Percentiles rank a stretch among this genome's conserved stretches.
phyloP scores from a whole-genome alignment of 352 stramenopile species.

The Chrysophaeum taylorii region DNA sequence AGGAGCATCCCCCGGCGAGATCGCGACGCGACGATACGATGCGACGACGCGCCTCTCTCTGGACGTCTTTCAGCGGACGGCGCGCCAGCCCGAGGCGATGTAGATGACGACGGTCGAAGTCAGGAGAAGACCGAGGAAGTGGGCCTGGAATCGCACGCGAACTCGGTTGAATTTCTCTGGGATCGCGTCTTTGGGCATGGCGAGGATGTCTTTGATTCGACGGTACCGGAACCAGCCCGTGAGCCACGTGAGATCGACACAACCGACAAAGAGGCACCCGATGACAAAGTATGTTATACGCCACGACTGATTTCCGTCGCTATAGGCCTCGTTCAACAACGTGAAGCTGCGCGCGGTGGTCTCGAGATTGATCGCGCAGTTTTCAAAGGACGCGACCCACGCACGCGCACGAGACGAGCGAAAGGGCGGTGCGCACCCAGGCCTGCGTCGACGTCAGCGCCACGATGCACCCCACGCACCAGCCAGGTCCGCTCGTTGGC shows the following conservation, averaged over 20 bases:
- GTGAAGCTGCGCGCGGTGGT: too few relatives aligned
- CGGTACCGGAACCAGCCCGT: conserved; percentile 24
- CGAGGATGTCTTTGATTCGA: conserved; percentile 21
- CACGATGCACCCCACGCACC: neutral
- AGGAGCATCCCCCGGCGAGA: too few relatives aligned
- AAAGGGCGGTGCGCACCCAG: neutral
- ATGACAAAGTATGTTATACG: conserved; percentile 4
- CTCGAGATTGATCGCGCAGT: too few relatives aligned
- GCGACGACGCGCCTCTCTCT: too few relatives aligned
- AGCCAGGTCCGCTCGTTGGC: conserved; percentile 29
- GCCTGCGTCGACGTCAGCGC: neutral
- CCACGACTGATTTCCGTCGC: neutral
- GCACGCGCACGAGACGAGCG: neutral
- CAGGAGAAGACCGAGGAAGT: neutral
- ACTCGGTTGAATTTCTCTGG: neutral
- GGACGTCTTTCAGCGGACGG: neutral
- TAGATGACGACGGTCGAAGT: neutral
- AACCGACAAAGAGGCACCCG: conserved; percentile 20
- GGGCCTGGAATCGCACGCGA: neutral
- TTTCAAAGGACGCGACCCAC: too few relatives aligned
- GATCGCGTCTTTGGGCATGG: neutral
- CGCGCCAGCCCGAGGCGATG: neutral
- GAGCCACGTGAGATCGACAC: conserved; percentile 24
- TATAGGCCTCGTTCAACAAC: neutral
- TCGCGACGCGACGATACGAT: too few relatives aligned